Evolutionary conservation across 2,329 filamentous ascomycete species (phyloP), one percentile per base, ranked within the genome.

Genomic region (Colletotrichum sp.): DNA sequence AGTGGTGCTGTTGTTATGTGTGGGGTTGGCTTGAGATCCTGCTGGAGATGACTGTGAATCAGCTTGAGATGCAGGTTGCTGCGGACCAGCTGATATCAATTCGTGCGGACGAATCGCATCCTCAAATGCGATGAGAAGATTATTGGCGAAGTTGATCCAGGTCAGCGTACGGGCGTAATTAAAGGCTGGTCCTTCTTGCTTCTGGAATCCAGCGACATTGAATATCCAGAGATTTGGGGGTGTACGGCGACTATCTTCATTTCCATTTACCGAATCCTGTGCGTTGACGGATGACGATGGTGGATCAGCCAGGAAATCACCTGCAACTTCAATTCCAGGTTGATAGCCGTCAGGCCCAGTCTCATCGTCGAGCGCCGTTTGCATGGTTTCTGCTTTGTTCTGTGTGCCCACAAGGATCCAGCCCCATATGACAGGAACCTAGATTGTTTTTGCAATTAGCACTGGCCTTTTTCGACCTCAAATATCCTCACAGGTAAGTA

Each of bases 241-340:
- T 36, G 34, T 36, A 36, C 34, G 34, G 36, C 36, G 36, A 18
- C 16, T 18, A 4, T 5, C 4, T 18, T 1, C 4, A 9, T 9
- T 43, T 1, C 7, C 8, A 43, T 43, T n/a, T n/a, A 1, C 2
- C 1, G 38, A n/a, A 2, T 48, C 4, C 18, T 3, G 8, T n/a
- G 38, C 18, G 9, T 21, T 13, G 4, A 3, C 38, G 5, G 38
- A 6, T n/a, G 1, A 3, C 2, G 9, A n/a, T 10, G 38, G 7
- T 21, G 43, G 2, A 52, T 3, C 2, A 52, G 43, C n/a, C 2
- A 3, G n/a, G 0, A 52, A 2, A 0, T 0, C 43, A 21, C 0
- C 43, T 21, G 43, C 43, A 1, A 52, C 10, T 52, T 52, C 43
- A 13, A 52, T 52, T 3, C 3, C 43, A 52, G 43, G 43, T 1